These are phyloP conservation scores for Acanthamoeba royreba DNA, from an alignment of 208 protist genomes.

Conservation along the genomic window DNA sequence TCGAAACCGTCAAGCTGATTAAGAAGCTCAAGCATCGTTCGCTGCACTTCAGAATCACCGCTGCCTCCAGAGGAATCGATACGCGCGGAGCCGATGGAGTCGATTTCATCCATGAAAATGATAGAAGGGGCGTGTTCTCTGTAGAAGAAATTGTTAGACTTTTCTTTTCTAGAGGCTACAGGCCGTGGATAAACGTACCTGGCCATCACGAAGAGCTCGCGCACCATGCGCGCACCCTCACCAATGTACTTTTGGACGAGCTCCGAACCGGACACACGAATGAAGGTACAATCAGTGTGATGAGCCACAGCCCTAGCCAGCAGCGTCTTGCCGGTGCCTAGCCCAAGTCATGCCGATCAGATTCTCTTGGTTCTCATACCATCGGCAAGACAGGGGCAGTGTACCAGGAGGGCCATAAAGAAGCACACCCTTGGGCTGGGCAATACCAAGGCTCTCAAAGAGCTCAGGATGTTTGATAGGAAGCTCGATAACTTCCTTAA, in stretches of 20 bases:
- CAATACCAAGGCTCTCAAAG: conserved; percentile 99
- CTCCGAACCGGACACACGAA: conserved; percentile 98
- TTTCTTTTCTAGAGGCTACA: neutral
- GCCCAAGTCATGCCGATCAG: conserved; percentile 30
- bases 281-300: conserved; percentile 97
- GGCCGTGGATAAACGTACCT: conserved; percentile 21
- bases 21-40: conserved; percentile 99
- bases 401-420: conserved; percentile 96
- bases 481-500: conserved; percentile 97
- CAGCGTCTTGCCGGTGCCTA: conserved; percentile 94
- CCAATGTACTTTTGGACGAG: conserved; percentile 99
- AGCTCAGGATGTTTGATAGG: conserved; percentile 99
- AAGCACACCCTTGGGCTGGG: conserved; percentile 98
- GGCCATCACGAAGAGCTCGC: conserved; percentile 99
- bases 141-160: neutral
- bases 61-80: conserved; percentile 83
- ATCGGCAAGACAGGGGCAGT: conserved; percentile 52
- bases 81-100: conserved; percentile 96
- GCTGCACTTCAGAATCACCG: conserved; percentile 84
- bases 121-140: conserved; percentile 35
- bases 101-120: conserved; percentile 99
- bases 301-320: conserved; percentile 96
- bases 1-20: conserved; percentile 99
- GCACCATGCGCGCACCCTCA: conserved; percentile 98
- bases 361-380: neutral